Base-by-base conservation (phyloP, 345 rosid species). In the Melaleuca quinquenervia region DNA sequence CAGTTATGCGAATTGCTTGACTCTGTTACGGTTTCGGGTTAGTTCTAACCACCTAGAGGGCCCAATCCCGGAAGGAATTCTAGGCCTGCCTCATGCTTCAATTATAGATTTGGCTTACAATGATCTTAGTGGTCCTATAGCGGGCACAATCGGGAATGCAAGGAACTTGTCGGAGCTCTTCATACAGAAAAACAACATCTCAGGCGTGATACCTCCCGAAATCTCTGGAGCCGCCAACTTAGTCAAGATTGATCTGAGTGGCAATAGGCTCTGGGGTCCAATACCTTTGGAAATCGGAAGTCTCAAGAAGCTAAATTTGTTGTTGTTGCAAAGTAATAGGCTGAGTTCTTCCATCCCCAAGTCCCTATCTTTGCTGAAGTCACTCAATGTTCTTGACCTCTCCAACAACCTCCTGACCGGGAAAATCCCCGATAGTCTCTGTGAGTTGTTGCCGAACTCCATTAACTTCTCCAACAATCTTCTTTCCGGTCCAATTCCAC, bases 201-300 rank as follows among this genome's bases (percentile, higher is more conserved):
- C 98, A 15, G 96, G 98, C 52, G 87, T 89, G 85, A 14, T 95
- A 50, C 98, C 98, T 84, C 90, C 90, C 45, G 92, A 93, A 84
- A 95, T 97, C 83, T 93, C 95, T 54, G 88, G 89, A 32, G 96
- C 96, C 49, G 86, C 88, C 84, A 95, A 92, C 88, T 92, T 97
- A 84, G 98, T 97, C 56, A 97, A 97, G 93, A 91, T 97, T 89
- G 98, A 97, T 90, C 93, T 97, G 85, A 95, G 98, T 86, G 92
- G 91, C 88, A 97, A 97, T 87, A 86, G 90, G 22, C 70, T 97
- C 54, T 91, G 93, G 84, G 99, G 98, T 62, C 91, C 97, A 53
- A 91, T 97, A 86, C 98, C 99, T 75, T 88, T 93, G 7, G 95
- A 94, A 83, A 92, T 96, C 7, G 97, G 99, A 51, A 88, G 91